phyloP scores from a whole-genome alignment of 176 grass and related monocot genomes.

The Eragrostis nindensis region DNA sequence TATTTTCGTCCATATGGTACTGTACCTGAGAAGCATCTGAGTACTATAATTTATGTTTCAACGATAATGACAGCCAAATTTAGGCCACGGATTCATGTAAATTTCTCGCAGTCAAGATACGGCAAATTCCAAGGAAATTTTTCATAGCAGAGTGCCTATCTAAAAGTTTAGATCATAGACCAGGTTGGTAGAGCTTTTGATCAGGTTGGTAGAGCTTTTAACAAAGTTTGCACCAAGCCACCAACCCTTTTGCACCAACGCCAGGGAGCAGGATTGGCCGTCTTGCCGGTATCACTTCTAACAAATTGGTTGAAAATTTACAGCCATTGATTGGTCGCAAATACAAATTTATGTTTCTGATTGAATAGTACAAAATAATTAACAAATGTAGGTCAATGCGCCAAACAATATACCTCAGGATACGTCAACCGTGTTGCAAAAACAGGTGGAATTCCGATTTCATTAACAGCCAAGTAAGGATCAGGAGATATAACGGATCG shows the following conservation, averaged over 20 bases:
- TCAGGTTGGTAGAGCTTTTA: too few species aligned
- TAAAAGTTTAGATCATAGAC: background rate
- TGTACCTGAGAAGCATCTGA: background rate
- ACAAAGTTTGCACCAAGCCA: too few species aligned
- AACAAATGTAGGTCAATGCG: slow-evolving; percentile 20
- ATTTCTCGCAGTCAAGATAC: background rate
- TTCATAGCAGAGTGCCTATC: background rate
- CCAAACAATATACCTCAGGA: slow-evolving; percentile 67
- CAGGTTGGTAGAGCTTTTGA: too few species aligned
- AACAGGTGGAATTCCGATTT: slow-evolving; percentile 97
- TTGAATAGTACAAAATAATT: slow-evolving; percentile 3
- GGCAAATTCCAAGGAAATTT: background rate
- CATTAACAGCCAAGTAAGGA: slow-evolving; percentile 89
- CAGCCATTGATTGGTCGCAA: background rate
- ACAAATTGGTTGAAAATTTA: background rate
- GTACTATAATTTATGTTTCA: background rate
- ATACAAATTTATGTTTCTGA: slow-evolving; percentile 3
- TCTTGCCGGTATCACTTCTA: background rate
- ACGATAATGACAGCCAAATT: background rate
- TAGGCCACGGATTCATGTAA: background rate
- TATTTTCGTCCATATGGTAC: background rate
- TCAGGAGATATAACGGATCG: slow-evolving; percentile 96
- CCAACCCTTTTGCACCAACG: background rate
- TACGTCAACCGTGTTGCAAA: slow-evolving; percentile 85
- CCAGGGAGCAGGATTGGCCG: background rate